phyloP scores from a whole-genome alignment of 139 green algal species.

The Spirogloea muscicola region DNA sequence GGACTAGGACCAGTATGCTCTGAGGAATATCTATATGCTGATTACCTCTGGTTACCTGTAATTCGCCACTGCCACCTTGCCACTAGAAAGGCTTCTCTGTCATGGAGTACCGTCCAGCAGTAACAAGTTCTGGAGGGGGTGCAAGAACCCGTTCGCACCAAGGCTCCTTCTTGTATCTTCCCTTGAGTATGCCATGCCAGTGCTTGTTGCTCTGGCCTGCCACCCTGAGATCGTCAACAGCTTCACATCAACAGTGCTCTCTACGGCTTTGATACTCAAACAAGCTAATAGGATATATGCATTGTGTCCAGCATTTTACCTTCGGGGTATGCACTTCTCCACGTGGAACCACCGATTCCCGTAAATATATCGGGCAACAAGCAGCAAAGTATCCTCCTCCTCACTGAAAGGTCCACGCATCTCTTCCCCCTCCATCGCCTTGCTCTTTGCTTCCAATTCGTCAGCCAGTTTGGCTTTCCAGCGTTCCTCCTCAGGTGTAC shows the following conservation, averaged over 20 bases:
- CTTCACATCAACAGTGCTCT: too few species aligned
- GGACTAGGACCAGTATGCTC: too few species aligned
- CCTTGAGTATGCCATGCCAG: conserved; percentile 24
- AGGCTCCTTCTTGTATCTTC: neutral
- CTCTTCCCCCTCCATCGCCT: neutral
- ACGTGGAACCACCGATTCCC: conserved; percentile 21
- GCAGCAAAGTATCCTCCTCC: conserved; percentile 24
- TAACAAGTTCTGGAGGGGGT: conserved; percentile 3
- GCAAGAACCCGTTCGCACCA: conserved; percentile 12
- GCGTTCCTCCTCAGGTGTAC: conserved; percentile 1
- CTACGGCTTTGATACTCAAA: too few species aligned
- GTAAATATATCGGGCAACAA: conserved; percentile 12
- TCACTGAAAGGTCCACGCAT: conserved; percentile 19
- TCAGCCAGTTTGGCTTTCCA: neutral
- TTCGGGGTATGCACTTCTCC: conserved; percentile 19
- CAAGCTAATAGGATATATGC: too few species aligned
- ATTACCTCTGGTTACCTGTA: too few species aligned
- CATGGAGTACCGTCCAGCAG: too few species aligned
- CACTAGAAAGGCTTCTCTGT: too few species aligned
- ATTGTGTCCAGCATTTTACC: too few species aligned
- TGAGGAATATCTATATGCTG: too few species aligned
- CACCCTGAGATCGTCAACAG: too few species aligned
- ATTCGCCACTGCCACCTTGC: too few species aligned
- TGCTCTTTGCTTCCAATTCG: neutral
- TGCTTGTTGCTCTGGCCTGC: conserved; percentile 27